Base-by-base conservation (phyloP, 2,329 filamentous ascomycete genomes). In the Corniculantispora saksenae region DNA sequence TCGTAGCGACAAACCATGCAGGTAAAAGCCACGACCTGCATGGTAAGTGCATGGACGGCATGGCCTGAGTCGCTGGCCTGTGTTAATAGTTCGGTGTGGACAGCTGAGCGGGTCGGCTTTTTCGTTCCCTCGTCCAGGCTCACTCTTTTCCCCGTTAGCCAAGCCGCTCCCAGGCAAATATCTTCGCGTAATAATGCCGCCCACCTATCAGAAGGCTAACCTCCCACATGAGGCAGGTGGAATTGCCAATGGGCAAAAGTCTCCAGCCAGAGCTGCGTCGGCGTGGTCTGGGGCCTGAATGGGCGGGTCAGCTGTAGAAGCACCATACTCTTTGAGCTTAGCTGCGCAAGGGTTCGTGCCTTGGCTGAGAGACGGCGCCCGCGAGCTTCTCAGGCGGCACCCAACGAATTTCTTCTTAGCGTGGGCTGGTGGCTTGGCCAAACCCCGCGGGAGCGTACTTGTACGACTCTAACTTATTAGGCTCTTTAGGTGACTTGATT, bases 171-270 rank as follows among this genome's bases (percentile, higher is more conserved):
- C 54, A n/a, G 40, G 21, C 23, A 43, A 51, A 58, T 56, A 51
- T 32, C 53, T 61, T n/a, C 25, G 40, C 50, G 35, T 48, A 66
- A 54, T 54, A 60, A 38, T 19, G 21, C 21, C 25, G 69, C 67
- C 69, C 70, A 70, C 72, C 72, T 74, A 74, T 74, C 70, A 71
- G 63, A 68, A 58, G 43, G 47, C 61, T 64, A 29, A 67, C 64
- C 64, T 67, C 67, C 69, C 69, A 56, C 71, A 74, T 74, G 72
- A 73, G 72, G 72, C 68, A 72, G 72, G 70, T 71, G 66, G 62
- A 63, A 45, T 50, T 35, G 25, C 27, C 45, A 47, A 32, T 60
- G 50, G 10, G 23, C 21, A 45, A 60, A 64, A 60, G 48, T 53
- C 32, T 47, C 61, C 61, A 57, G 53, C 53, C 29, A 12, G 56